Percentiles rank a stretch among this genome's conserved stretches.
Evolutionary conservation across 2,329 filamentous ascomycete genomes (phyloP).

Genomic region (Fusarium pilosicola): DNA sequence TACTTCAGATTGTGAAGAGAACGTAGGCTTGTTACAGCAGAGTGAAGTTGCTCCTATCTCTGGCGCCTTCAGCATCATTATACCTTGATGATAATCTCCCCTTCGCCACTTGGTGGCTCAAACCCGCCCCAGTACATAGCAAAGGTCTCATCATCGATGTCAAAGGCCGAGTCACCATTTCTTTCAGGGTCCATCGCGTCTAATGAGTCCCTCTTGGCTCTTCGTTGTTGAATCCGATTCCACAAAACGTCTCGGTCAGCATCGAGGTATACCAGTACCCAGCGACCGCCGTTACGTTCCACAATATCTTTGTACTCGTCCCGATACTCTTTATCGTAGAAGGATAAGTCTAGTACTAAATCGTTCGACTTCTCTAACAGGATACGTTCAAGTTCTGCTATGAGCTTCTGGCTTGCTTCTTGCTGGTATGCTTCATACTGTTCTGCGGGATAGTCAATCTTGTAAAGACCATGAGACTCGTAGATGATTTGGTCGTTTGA

Average conservation of each 20-base stretch:
- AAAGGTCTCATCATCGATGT: slow-evolving; percentile 1
- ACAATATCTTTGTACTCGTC: slow-evolving; percentile 45
- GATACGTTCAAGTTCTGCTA: slow-evolving; percentile 9
- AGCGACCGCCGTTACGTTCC: slow-evolving; percentile 40
- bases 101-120: slow-evolving; percentile 1
- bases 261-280: slow-evolving; percentile 45
- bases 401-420: background rate
- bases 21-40: too few species aligned
- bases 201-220: slow-evolving; percentile 19
- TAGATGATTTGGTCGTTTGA: background rate
- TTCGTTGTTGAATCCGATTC: slow-evolving; percentile 45
- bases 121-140: background rate
- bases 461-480: slow-evolving; percentile 2
- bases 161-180: slow-evolving; percentile 11
- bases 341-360: slow-evolving; percentile 47
- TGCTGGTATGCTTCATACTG: background rate
- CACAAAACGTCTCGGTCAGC: slow-evolving; percentile 44
- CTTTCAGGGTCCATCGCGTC: background rate
- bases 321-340: slow-evolving; percentile 46
- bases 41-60: background rate
- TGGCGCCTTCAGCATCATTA: background rate
- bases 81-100: background rate
- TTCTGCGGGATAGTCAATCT: background rate
- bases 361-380: slow-evolving; percentile 30
- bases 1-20: too few species aligned